Evolutionary conservation across 2,329 filamentous ascomycete species (phyloP), one percentile per base, ranked within the genome.

Genomic region (Sclerotinia borealis): DNA sequence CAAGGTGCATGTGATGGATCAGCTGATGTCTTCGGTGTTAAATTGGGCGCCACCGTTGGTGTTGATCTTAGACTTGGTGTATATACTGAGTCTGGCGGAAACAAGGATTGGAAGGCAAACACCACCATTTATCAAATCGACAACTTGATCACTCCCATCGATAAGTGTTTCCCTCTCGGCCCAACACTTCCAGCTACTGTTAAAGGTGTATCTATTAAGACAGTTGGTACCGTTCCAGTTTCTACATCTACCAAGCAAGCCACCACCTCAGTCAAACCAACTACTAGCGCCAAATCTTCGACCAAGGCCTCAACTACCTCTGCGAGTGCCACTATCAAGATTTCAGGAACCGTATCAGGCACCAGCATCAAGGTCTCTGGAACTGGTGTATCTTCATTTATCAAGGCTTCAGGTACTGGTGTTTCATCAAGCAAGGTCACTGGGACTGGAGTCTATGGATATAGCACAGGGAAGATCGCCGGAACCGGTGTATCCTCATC

Each of bases 1-100:
- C 60, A 62, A 58, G 60, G 60, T 56, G 60, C 13, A 37, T 62
- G 60, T 25, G 19, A 50, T 31, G 60, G 50, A 11, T 62, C 60
- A 41, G 29, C 27, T 2, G 60, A 62, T 62, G 50, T 62, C 25
- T 56, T 62, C 5, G 60, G 60, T 62, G 60, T 62, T 8, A 62
- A 29, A 4, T 56, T 62, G 4, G 60, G 36, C 29, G 22, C 39
- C 22, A 62, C 50, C 6, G 60, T 62, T 22, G 50, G 60, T 62
- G 50, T 48, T 9, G n/a, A 62, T 7, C 50, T 62, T 17, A 31
- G 19, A 8, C 50, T 62, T 39, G 60, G 60, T 58, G 60, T 62
- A 2, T 62, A 62, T 22, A 56, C 60, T 25, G 50, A 62, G 39
- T 37, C 39, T 29, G 15, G 29, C 4, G 50, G 60, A 62, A 47